A percentile compares a stretch with the other conserved stretches of the same genome.
These are phyloP conservation scores for Trebouxia sp. DNA, from an alignment of 139 green algal species.

Conservation along the genomic window DNA sequence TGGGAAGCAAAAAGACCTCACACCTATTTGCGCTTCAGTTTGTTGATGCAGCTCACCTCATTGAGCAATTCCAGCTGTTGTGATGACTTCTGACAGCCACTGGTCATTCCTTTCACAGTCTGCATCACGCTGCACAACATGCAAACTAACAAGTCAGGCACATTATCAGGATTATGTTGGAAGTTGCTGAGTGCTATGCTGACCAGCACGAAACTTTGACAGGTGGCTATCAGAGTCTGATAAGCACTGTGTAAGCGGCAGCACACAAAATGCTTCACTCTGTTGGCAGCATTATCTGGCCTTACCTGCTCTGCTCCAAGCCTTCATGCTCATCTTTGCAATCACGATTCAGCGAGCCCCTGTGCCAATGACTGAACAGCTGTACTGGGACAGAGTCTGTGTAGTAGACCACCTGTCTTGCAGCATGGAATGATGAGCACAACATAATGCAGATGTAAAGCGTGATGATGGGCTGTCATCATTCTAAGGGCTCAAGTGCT, in stretches of 20 bases:
- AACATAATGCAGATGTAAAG: neutral
- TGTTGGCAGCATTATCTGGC: neutral
- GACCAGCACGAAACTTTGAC: neutral
- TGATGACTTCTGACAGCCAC: too few species aligned
- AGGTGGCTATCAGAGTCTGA: neutral
- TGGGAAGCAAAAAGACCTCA: too few species aligned
- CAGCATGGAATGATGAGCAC: neutral
- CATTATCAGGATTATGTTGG: too few species aligned
- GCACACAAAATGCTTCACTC: neutral
- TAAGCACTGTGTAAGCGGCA: neutral
- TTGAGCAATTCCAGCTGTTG: too few species aligned
- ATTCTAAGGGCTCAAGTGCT: too few species aligned
- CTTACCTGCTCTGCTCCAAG: neutral
- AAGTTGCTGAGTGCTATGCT: neutral
- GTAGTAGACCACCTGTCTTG: slow-evolving; percentile 14
- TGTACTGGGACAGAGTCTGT: slow-evolving; percentile 10
- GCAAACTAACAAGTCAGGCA: too few species aligned
- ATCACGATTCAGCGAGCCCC: neutral
- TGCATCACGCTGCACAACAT: too few species aligned
- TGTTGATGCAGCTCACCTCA: too few species aligned
- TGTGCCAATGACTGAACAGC: neutral
- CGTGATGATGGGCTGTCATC: too few species aligned
- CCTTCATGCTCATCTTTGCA: neutral
- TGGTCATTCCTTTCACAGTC: too few species aligned
- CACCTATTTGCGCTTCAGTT: too few species aligned